Evolutionary conservation across 495 filamentous ascomycete species (phyloP), one percentile per base, ranked within the genome.

Genomic region (Chlorociboria aeruginascens): DNA sequence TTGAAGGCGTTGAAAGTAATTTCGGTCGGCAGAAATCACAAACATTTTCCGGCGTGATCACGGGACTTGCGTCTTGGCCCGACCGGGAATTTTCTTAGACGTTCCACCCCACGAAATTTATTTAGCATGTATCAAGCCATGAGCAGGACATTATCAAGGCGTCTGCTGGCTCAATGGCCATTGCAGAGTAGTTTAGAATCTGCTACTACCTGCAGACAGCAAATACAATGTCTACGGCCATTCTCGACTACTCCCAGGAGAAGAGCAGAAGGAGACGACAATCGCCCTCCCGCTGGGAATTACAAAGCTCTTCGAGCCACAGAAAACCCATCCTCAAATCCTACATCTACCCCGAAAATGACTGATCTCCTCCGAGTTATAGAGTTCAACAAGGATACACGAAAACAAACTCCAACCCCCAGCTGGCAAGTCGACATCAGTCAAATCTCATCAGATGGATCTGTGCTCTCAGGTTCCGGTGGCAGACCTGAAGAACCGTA

Each of bases 91-190:
- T 58, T 58, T 58, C 48, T 44, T 33, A 34, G n/a, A 32, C 8
- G 34, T 13, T 28, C 20, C 20, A 25, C 20, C 4, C 13, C 30
- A 9, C 9, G 12, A 7, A 7, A 32, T 12, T 8, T 30, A 12
- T 20, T 8, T 32, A 35, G 53, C 30, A 38, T 9, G 34, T 38
- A 31, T 28, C 16, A 48, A 45, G 36, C 40, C 35, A 76, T 76
- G 72, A 70, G 61, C 50, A 61, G 61, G 46, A 59, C 65, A 44
- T 52, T 55, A 37, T 57, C 65, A 48, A 58, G 61, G 57, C 70
- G 71, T 57, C 64, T 73, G 14, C 40, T 72, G 64, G 69, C 63
- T 62, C 65, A 62, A 45, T 61, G 56, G 49, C 59, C 68, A 41
- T 48, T 57, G 42, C 57, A 60, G 14, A 37, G 56, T 39, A 25